Evolutionary conservation across 441 rosid genomes (phyloP).

Genomic region (Pelargonium citronellum): DNA sequence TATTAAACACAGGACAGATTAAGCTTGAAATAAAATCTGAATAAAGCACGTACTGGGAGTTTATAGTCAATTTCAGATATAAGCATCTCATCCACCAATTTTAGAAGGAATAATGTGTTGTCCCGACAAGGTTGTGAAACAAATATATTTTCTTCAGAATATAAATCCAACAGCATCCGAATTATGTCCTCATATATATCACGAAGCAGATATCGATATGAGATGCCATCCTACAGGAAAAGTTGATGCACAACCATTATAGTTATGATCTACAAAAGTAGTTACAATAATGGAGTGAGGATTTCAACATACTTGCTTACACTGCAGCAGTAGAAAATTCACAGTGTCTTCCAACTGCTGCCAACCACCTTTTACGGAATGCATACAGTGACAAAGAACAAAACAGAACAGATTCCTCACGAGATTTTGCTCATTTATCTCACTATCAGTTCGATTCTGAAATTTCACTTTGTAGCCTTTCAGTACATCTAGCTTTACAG

Average conservation of each 20-base stretch:
- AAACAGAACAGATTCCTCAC: conserved; percentile 69
- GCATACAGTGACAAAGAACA: conserved; percentile 83
- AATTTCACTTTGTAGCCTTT: conserved; percentile 50
- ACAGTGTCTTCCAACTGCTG: conserved; percentile 89
- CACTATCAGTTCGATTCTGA: conserved; percentile 36
- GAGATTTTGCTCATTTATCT: conserved; percentile 56
- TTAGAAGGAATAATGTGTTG: conserved; percentile 76
- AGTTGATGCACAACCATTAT: not conserved
- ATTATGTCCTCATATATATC: conserved; percentile 74
- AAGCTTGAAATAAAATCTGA: not conserved
- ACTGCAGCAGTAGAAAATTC: conserved; percentile 68
- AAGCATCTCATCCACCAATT: conserved; percentile 86
- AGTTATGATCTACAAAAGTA: conserved; percentile 11
- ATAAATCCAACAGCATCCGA: conserved; percentile 66
- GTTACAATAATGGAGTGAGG: conserved; percentile 16
- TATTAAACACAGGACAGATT: not conserved
- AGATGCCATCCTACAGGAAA: conserved; percentile 51
- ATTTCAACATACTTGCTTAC: conserved; percentile 57
- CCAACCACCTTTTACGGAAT: conserved; percentile 96
- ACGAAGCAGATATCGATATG: conserved; percentile 56
- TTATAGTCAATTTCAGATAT: conserved; percentile 71
- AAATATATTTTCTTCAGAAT: conserved; percentile 81
- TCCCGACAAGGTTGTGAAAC: conserved; percentile 91
- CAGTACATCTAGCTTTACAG: conserved; percentile 62
- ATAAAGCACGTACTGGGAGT: conserved; percentile 51